Conservation (phyloP, 768 basidiomycete species). For the Lactarius deliciosus region DNA sequence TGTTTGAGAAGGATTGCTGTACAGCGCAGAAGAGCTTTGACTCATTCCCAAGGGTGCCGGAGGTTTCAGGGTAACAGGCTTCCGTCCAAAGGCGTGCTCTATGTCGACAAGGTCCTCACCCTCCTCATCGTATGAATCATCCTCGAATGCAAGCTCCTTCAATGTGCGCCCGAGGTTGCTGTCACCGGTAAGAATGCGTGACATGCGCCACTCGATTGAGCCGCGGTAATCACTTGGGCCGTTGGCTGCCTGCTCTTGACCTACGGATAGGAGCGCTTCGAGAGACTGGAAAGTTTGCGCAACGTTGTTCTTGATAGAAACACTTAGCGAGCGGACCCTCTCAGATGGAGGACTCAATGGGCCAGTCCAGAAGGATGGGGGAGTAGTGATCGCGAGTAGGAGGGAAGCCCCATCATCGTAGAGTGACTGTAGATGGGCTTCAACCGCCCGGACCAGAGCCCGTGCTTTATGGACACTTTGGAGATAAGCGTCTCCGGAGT, state of each 20-base stretch:
- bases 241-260: slow-evolving; percentile 69
- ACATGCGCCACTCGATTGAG: slow-evolving; percentile 77
- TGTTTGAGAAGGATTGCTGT: slow-evolving; percentile 32
- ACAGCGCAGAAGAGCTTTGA: slow-evolving; percentile 30
- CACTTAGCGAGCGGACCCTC: slow-evolving; percentile 42
- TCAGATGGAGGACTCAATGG: slow-evolving; percentile 16
- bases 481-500: slow-evolving; percentile 51
- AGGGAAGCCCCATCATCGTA: slow-evolving; percentile 70
- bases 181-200: slow-evolving; percentile 62
- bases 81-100: slow-evolving; percentile 47
- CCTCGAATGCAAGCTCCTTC: slow-evolving; percentile 37
- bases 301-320: slow-evolving; percentile 57
- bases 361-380: slow-evolving; percentile 30
- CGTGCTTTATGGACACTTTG: slow-evolving; percentile 71
- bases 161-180: slow-evolving; percentile 42
- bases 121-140: slow-evolving; percentile 41
- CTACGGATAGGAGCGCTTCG: slow-evolving; percentile 59
- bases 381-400: slow-evolving; percentile 56
- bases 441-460: slow-evolving; percentile 64
- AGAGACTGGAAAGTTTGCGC: slow-evolving; percentile 56
- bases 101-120: slow-evolving; percentile 59
- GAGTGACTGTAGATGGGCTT: slow-evolving; percentile 66
- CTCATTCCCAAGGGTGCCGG: slow-evolving; percentile 6
- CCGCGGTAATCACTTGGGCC: slow-evolving; percentile 69
- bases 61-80: slow-evolving; percentile 31